These are phyloP conservation scores for Amaranthus tricolor DNA, from an alignment of 179 eudicot genomes.

Conservation along the genomic window DNA sequence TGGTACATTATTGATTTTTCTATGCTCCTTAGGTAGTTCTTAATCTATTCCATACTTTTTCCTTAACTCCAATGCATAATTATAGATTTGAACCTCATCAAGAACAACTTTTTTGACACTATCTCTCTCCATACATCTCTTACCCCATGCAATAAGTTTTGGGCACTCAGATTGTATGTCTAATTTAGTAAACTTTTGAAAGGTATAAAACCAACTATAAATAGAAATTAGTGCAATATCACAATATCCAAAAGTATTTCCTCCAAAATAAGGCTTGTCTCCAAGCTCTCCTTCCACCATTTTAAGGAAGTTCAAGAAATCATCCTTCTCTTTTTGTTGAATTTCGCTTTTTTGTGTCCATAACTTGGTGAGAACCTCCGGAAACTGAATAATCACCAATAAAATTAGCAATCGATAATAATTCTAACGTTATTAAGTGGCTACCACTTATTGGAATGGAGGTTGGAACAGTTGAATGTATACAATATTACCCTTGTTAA, in stretches of 20 bases:
- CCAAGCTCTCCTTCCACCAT: conserved; percentile 18
- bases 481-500: too few species aligned
- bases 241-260: conserved; percentile 14
- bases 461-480: too few species aligned
- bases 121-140: conserved; percentile 20
- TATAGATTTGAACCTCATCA: conserved; percentile 19
- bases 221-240: conserved; percentile 16
- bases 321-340: conserved; percentile 8
- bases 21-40: too few species aligned
- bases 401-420: too few species aligned
- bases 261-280: conserved; percentile 20
- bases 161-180: conserved; percentile 2
- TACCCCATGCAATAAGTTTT: conserved; percentile 16
- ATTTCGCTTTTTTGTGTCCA: conserved; percentile 10
- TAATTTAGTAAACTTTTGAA: neutral
- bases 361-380: neutral
- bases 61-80: conserved; percentile 8
- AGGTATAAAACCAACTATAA: conserved; percentile 21
- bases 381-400: neutral
- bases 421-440: too few species aligned
- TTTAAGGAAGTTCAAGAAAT: conserved; percentile 1
- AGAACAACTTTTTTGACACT: conserved; percentile 32
- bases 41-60: neutral
- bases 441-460: too few species aligned
- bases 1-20: too few species aligned